Evolutionary conservation across 192 early-diverging fungal species (phyloP), one percentile per base, ranked within the genome.

Genomic region (Kickxella alabastrina): DNA sequence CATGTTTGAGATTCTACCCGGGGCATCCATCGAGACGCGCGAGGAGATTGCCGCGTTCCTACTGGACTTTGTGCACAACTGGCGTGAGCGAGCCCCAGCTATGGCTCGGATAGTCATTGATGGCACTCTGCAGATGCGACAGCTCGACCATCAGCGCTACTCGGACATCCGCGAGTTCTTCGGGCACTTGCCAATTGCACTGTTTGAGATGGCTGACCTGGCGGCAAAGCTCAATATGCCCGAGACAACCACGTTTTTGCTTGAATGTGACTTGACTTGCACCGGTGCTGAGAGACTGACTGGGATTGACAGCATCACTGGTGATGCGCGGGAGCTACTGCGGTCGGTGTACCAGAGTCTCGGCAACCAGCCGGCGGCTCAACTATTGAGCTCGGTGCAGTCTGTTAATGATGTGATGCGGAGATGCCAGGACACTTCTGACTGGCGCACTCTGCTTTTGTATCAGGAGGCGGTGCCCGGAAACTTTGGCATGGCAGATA

Each of bases 41-140:
- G 41, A 15, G 4, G 65, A 63, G 38, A 41, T 67, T 9, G 60
- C 72, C 1, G 59, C 65, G 4, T 57, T 75, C 18, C 15, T 75
- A 13, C 52, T 75, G 14, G 72, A 75, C 50, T 64, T 75, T 57
- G 57, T 53, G 10, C 57, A 75, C 42, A 75, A 75, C 48, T 75
- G 72, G 72, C 43, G 46, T 15, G 22, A 52, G 24, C 41, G 63
- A 12, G 59, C 72, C 13, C 65, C 72, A 17, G 35, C 37, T 12
- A 50, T 75, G 40, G 61, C 61, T 5, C 52, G 57, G 19, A 54
- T 54, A 6, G 49, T 63, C 13, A 61, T 75, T 24, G 28, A 29
- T 4, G 44, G 65, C 2, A 56, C 50, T 10, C 46, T 75, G 25
- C 60, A 63, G 15, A 50, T 49, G 13, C 72, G 72, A 0, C 52